Conservation (phyloP, 495 filamentous ascomycete species). For the Bryoglossum gracile region DNA sequence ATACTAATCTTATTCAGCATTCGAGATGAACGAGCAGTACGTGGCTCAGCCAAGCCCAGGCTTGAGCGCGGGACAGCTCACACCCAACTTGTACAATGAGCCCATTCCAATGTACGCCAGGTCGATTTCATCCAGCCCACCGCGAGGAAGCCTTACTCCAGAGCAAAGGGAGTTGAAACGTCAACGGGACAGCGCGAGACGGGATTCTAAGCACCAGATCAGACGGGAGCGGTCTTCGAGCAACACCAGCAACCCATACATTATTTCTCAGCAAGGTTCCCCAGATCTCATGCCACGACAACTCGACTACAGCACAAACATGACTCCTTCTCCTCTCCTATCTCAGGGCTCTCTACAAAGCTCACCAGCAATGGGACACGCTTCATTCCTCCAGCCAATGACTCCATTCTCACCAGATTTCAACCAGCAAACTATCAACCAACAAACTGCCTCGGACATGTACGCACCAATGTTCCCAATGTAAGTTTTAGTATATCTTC, state of each 20-base stretch:
- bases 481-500: constrained; percentile 11
- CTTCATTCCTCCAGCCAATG: constrained; percentile 16
- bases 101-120: constrained; percentile 21
- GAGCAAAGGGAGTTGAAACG: constrained; percentile 27
- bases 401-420: constrained; percentile 12
- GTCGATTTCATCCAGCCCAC: constrained; percentile 24
- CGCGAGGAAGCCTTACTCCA: constrained; percentile 22
- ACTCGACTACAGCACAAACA: constrained; percentile 18
- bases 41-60: constrained; percentile 17
- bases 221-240: constrained; percentile 26
- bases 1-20: constrained; percentile 9
- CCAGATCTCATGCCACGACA: constrained; percentile 20
- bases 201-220: constrained; percentile 23
- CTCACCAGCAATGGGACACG: constrained; percentile 18
- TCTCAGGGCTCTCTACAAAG: constrained; percentile 16
- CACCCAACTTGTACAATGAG: constrained; percentile 17
- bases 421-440: constrained; percentile 8
- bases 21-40: constrained; percentile 21
- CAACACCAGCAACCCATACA: constrained; percentile 23
- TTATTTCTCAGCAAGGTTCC: constrained; percentile 18
- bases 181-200: constrained; percentile 22
- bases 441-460: constrained; percentile 16
- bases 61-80: constrained; percentile 11
- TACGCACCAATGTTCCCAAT: constrained; percentile 21
- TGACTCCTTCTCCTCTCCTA: constrained; percentile 24